phyloP scores from a whole-genome alignment of 352 stramenopile species.

The Phytopythium oedochilum region DNA sequence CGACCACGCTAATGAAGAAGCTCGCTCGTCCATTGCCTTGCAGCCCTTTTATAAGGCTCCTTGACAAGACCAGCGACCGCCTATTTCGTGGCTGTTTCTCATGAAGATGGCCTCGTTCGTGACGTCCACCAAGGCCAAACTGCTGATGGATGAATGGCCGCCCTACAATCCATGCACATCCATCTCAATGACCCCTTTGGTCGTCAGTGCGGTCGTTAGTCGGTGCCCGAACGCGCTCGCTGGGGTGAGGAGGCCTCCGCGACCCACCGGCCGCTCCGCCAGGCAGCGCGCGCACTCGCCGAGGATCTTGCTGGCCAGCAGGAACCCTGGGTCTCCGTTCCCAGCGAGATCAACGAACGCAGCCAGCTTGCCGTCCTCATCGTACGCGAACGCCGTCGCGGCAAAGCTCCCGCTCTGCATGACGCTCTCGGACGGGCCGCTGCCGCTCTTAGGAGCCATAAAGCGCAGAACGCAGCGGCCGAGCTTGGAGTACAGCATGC shows the following conservation, averaged over 20 bases:
- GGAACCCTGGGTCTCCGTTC: slow-evolving; percentile 31
- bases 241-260: slow-evolving; percentile 34
- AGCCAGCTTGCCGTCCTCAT: slow-evolving; percentile 18
- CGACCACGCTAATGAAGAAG: no score
- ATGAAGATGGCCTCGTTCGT: no score
- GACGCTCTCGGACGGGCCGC: slow-evolving; percentile 58
- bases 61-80: no score
- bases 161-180: background rate
- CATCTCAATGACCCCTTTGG: slow-evolving; percentile 23
- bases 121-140: no score
- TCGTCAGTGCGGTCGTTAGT: slow-evolving; percentile 25
- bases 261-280: slow-evolving; percentile 10
- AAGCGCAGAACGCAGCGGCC: slow-evolving; percentile 52
- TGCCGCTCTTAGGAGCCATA: slow-evolving; percentile 51
- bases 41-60: no score
- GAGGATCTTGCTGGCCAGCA: slow-evolving; percentile 35
- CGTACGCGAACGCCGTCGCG: slow-evolving; percentile 36
- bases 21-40: no score
- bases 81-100: no score
- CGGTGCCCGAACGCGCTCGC: slow-evolving; percentile 32
- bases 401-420: slow-evolving; percentile 67
- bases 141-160: no score
- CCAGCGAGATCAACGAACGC: slow-evolving; percentile 13
- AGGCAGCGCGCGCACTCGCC: slow-evolving; percentile 36
- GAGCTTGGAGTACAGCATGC: slow-evolving; percentile 34